Evolutionary conservation across 2,329 filamentous ascomycete genomes (phyloP).

Genomic region (Ophiocordyceps camponoti-floridani): DNA sequence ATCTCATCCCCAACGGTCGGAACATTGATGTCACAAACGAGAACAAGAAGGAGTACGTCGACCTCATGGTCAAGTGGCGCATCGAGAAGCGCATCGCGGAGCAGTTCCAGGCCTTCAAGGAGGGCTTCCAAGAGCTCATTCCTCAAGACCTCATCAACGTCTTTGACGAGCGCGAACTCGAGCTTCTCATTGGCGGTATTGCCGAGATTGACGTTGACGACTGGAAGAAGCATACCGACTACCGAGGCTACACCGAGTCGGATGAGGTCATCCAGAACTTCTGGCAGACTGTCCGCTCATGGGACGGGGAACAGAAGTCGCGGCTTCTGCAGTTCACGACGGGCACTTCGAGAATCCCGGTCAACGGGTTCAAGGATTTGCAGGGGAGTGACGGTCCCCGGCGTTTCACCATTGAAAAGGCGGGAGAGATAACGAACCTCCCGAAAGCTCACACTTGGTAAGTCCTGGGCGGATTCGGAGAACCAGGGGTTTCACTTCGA

Average conservation of each 20-base stretch:
- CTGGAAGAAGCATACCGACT: conserved; percentile 99
- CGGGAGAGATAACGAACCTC: conserved; percentile 74
- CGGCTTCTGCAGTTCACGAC: conserved; percentile 92
- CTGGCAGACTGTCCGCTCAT: conserved; percentile 92
- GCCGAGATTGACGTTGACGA: conserved; percentile 99
- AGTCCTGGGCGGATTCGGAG: conserved; percentile 14
- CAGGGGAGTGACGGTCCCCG: conserved; percentile 92
- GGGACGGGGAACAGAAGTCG: conserved; percentile 98
- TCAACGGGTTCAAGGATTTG: conserved; percentile 98
- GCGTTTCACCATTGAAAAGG: conserved; percentile 95
- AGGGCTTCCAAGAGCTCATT: conserved; percentile 94
- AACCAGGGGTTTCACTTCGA: neutral
- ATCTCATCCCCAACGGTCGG: conserved; percentile 76
- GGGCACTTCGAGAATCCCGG: conserved; percentile 90
- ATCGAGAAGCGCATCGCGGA: conserved; percentile 97
- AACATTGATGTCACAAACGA: conserved; percentile 95
- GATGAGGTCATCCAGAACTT: conserved; percentile 97
- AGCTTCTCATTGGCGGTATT: conserved; percentile 92
- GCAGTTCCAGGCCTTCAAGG: conserved; percentile 95
- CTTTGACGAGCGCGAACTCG: conserved; percentile 93
- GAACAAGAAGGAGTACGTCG: conserved; percentile 98
- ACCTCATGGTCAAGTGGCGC: conserved; percentile 97
- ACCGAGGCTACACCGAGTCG: conserved; percentile 92
- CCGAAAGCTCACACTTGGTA: conserved; percentile 98
- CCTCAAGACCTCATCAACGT: conserved; percentile 94